Evolutionary conservation across 2,329 filamentous ascomycete species (phyloP).

Genomic region (Pseudocercospora ulei): DNA sequence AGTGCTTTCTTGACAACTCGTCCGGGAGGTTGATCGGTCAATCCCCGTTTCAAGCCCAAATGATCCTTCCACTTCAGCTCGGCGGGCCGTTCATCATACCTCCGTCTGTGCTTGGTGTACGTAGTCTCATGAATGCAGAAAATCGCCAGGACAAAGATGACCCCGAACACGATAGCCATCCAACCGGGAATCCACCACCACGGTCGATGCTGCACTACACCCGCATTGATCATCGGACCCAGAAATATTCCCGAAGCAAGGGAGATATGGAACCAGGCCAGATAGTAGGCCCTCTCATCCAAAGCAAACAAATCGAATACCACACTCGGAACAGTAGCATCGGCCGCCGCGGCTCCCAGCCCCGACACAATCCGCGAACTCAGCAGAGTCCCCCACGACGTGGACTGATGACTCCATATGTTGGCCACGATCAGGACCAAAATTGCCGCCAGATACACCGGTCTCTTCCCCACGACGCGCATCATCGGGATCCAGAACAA

Average conservation of each 20-base stretch:
- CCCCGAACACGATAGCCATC: slow-evolving; percentile 27
- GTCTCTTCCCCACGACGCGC: slow-evolving; percentile 34
- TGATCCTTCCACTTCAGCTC: not conserved
- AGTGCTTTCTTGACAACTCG: slow-evolving; percentile 18
- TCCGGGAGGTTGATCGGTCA: not conserved
- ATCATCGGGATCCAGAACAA: slow-evolving; percentile 32
- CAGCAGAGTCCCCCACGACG: slow-evolving; percentile 24
- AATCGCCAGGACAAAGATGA: slow-evolving; percentile 23
- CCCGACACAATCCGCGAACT: slow-evolving; percentile 26
- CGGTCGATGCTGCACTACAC: slow-evolving; percentile 23
- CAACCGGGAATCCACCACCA: slow-evolving; percentile 30
- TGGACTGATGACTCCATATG: slow-evolving; percentile 32
- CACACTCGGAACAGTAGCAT: slow-evolving; percentile 34
- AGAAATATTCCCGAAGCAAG: slow-evolving; percentile 35
- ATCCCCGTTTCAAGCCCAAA: not conserved
- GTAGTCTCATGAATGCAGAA: slow-evolving; percentile 28
- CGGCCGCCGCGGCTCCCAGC: slow-evolving; percentile 31
- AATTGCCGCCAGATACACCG: slow-evolving; percentile 35
- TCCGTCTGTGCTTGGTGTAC: slow-evolving; percentile 7
- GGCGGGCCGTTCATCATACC: not conserved
- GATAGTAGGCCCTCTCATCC: slow-evolving; percentile 33
- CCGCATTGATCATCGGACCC: slow-evolving; percentile 34
- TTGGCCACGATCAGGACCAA: slow-evolving; percentile 32
- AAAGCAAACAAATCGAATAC: slow-evolving; percentile 35
- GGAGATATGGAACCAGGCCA: slow-evolving; percentile 37